Conservation (phyloP, 768 basidiomycete genomes). For the Tylopilus cervinicoccineus region DNA sequence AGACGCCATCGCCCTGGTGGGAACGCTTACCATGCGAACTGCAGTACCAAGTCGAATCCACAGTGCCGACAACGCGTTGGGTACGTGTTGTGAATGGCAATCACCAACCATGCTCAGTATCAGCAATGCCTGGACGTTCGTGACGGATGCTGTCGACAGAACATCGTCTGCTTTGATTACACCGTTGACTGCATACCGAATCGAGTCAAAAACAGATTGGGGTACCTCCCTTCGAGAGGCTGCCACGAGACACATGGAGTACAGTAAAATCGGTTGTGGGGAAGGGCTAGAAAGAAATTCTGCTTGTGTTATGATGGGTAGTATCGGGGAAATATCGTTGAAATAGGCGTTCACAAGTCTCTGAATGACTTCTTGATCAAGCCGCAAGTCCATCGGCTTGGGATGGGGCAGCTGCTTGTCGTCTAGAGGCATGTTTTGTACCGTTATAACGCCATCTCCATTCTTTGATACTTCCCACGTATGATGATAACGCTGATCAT, state of each 20-base stretch:
- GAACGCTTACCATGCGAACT: conserved; percentile 79
- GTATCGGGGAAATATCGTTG: conserved; percentile 77
- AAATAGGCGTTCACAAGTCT: conserved; percentile 91
- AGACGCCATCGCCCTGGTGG: conserved; percentile 4
- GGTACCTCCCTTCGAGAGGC: conserved; percentile 82
- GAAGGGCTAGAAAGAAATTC: conserved; percentile 79
- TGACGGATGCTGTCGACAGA: conserved; percentile 77
- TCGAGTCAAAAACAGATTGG: conserved; percentile 82
- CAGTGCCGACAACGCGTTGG: conserved; percentile 78
- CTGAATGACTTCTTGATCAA: conserved; percentile 77
- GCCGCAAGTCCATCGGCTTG: conserved; percentile 64
- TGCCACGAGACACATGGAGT: conserved; percentile 92
- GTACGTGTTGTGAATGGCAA: conserved; percentile 85
- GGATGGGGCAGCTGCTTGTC: conserved; percentile 53
- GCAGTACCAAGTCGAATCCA: conserved; percentile 86
- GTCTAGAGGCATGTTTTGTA: conserved; percentile 58
- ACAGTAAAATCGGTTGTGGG: conserved; percentile 79
- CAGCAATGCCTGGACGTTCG: conserved; percentile 84
- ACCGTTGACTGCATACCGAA: conserved; percentile 82
- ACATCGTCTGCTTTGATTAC: conserved; percentile 90
- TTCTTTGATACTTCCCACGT: conserved; percentile 79
- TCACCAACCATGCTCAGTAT: conserved; percentile 87
- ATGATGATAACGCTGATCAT: conserved; percentile 86
- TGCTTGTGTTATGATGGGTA: conserved; percentile 83
- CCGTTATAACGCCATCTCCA: conserved; percentile 86